phyloP scores from a whole-genome alignment of 2,329 filamentous ascomycete genomes.

The Botrytis fragariae region DNA sequence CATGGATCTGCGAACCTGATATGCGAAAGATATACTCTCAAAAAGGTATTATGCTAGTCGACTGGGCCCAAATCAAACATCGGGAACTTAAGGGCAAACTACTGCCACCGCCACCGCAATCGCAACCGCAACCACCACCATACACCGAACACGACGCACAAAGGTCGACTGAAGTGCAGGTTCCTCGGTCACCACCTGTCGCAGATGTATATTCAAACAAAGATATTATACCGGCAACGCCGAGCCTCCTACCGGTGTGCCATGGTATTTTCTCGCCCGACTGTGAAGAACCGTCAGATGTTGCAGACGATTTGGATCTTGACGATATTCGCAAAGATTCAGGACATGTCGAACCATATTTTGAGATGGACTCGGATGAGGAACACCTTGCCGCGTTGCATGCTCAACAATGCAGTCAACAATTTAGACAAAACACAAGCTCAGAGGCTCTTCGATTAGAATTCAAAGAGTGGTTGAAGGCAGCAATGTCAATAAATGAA shows the following conservation, averaged over 20 bases:
- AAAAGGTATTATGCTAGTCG: neutral
- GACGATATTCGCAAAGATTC: too few species aligned
- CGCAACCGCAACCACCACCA: neutral
- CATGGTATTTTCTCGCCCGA: neutral
- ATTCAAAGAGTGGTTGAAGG: neutral
- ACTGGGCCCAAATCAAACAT: neutral
- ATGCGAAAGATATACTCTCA: neutral
- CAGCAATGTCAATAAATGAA: neutral
- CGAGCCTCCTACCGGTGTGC: neutral
- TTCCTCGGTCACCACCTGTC: neutral
- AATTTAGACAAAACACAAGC: neutral
- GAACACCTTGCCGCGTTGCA: neutral
- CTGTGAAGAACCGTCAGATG: neutral
- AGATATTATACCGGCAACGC: neutral
- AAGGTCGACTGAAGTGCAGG: neutral
- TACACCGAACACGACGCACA: neutral
- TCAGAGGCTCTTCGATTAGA: neutral
- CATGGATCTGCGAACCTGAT: neutral
- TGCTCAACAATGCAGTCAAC: neutral
- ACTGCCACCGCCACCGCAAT: neutral
- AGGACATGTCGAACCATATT: neutral
- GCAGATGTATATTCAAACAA: neutral
- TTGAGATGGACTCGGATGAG: neutral
- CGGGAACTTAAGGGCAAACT: neutral
- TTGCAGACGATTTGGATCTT: neutral